Evolutionary conservation across 257 asterid species (phyloP).

Genomic region (Ajuga chamaepitys): DNA sequence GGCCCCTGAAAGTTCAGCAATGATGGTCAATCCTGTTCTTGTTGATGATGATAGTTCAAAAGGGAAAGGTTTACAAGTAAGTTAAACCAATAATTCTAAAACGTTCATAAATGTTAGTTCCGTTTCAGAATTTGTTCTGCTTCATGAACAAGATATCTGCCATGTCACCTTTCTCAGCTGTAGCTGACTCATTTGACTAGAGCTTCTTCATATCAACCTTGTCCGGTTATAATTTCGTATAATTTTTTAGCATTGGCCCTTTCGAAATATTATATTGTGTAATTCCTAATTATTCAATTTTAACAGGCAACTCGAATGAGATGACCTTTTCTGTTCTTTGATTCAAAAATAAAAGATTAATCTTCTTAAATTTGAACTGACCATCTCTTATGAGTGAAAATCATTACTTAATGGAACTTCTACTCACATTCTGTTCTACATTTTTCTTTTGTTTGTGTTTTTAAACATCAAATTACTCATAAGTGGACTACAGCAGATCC

Average conservation of each 20-base stretch:
- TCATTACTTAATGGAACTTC: background rate
- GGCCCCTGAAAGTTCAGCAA: conserved; percentile 2
- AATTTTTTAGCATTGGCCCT: background rate
- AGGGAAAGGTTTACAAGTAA: conserved; percentile 20
- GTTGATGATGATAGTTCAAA: conserved; percentile 7
- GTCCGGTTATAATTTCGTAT: background rate
- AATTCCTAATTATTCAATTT: background rate
- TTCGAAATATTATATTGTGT: background rate
- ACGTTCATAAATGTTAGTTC: background rate
- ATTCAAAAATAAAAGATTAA: background rate
- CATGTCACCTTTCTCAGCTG: background rate
- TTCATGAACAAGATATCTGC: background rate
- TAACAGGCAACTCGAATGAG: background rate
- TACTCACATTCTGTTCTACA: background rate
- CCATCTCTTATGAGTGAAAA: no score
- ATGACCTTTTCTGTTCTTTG: background rate
- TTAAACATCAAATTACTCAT: background rate
- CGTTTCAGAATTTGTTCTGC: background rate
- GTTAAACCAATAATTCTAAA: background rate
- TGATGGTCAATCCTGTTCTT: background rate
- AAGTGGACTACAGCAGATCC: background rate
- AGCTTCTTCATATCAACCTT: background rate
- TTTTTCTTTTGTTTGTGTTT: no score
- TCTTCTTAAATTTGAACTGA: background rate
- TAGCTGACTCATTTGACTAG: background rate